Evolutionary conservation across 2,329 filamentous ascomycete species (phyloP), one percentile per base, ranked within the genome.

Genomic region (Xylaria arbuscula): DNA sequence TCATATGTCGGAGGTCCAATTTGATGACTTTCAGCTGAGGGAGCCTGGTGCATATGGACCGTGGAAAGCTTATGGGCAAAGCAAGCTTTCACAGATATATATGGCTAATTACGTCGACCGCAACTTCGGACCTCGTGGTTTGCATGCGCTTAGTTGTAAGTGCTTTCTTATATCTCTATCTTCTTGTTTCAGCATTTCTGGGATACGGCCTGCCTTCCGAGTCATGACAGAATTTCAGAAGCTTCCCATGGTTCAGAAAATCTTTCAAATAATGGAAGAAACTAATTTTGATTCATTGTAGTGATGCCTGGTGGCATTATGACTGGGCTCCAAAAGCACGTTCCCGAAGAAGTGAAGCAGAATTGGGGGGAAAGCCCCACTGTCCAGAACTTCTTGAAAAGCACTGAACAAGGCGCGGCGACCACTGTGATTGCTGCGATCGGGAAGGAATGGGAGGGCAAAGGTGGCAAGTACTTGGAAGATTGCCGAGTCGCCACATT

Each of bases 31-130:
- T 19, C 64, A 70, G 54, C 53, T 70, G 0, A 48, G 64, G 3
- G 17, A 24, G 7, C 53, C 57, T 1, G 62, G 15, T 15, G 63
- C 24, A 28, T 72, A 72, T 47, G n/a, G 34, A 3, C 62, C 65
- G 0, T 56, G 47, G 40, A 48, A 32, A 7, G 70, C 62, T 7
- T 73, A 86, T 68, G 81, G 79, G 0, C 78, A 83, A 62, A 73
- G 74, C 42, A 87, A 86, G 70, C 77, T 78, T 0, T 82, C 84
- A 1, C 83, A 83, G 67, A 81, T 86, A 45, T 84, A 79, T 66
- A 80, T 83, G 71, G 79, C 83, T 10, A 85, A 83, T 69, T 78
- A 84, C 60, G 79, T 87, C 17, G 83, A 86, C 42, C 80, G 83
- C 7, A 77, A 77, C 0, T 85, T 83, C 65, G 82, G 80, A 0